Evolutionary conservation across 1,139 yeast genomes (phyloP), one percentile per base, ranked within the genome.

Genomic region (Candida sp.): DNA sequence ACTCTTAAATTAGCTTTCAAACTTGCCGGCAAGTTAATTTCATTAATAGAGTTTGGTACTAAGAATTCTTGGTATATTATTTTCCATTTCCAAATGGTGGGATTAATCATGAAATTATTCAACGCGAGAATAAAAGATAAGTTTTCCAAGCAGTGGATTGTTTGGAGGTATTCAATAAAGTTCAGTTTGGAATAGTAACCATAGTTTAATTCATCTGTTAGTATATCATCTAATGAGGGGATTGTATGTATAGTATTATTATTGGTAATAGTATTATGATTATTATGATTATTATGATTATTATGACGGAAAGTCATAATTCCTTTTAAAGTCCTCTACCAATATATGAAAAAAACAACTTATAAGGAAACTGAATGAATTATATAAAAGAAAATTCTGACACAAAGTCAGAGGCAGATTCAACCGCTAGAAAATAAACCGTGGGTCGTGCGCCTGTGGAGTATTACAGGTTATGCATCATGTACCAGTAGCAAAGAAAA

Each of bases 131-230:
- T 39, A 41, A 51, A 51, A 37, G 50, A 46, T 36, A 51, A 43
- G 21, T 51, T 51, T 40, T 51, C 54, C 33, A 48, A 41, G 40
- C 54, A 49, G 35, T 51, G 54, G 22, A 50, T 47, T 12, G 49
- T 39, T 8, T 25, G 19, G 12, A 51, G 41, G 36, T 45, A 49
- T 4, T 42, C 41, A 27, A 38, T 35, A 22, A 51, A 51, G 21
- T 34, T 43, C 35, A 19, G 46, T 9, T 37, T 37, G 25, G 39
- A 37, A 21, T 37, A 37, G 23, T 37, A 37, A 5, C 39, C 39
- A 27, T 22, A 27, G 15, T 30, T 37, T 8, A 15, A 12, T 7
- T 37, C 39, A 12, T 37, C 39, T 8, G 21, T 19, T 7, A 37
- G 39, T 19, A 37, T 12, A 19, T 37, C 39, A 21, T 37, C 39